phyloP scores from a whole-genome alignment of 352 stramenopile genomes.

The Phytophthora colocasiae region DNA sequence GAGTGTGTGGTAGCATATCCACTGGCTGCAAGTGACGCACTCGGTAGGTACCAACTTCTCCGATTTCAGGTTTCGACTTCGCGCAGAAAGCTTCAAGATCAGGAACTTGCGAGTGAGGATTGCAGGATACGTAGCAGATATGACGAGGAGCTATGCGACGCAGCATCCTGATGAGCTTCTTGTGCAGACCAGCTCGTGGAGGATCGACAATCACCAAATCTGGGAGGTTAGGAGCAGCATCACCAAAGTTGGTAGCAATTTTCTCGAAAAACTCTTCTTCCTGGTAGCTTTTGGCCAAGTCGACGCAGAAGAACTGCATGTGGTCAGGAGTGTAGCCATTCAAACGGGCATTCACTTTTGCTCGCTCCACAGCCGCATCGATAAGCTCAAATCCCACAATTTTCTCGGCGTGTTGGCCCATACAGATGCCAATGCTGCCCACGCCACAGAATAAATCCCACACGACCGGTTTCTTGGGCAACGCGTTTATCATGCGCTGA shows the following conservation, averaged over 20 bases:
- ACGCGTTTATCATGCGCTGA: constrained; percentile 38
- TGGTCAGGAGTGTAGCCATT: constrained; percentile 62
- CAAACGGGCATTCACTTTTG: constrained; percentile 56
- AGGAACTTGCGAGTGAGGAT: constrained; percentile 63
- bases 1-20: constrained; percentile 84
- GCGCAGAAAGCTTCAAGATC: constrained; percentile 63
- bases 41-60: constrained; percentile 40
- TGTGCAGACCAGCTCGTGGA: constrained; percentile 70
- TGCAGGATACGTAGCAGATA: constrained; percentile 87
- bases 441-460: constrained; percentile 88
- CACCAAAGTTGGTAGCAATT: constrained; percentile 19
- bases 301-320: constrained; percentile 73
- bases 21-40: constrained; percentile 69
- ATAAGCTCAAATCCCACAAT: constrained; percentile 81
- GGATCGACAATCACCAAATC: constrained; percentile 83
- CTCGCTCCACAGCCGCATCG: constrained; percentile 60
- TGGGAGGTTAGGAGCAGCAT: constrained; percentile 26
- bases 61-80: constrained; percentile 23
- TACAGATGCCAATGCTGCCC: constrained; percentile 82
- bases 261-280: constrained; percentile 46
- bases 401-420: constrained; percentile 48
- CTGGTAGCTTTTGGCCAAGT: constrained; percentile 62
- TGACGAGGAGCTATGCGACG: constrained; percentile 45
- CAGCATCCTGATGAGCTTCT: constrained; percentile 70
- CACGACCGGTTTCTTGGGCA: constrained; percentile 54